A percentile compares a stretch with the other conserved stretches of the same genome.
These are phyloP conservation scores for Limonium bicolor DNA, from an alignment of 148 eudicot genomes.

Conservation along the genomic window DNA sequence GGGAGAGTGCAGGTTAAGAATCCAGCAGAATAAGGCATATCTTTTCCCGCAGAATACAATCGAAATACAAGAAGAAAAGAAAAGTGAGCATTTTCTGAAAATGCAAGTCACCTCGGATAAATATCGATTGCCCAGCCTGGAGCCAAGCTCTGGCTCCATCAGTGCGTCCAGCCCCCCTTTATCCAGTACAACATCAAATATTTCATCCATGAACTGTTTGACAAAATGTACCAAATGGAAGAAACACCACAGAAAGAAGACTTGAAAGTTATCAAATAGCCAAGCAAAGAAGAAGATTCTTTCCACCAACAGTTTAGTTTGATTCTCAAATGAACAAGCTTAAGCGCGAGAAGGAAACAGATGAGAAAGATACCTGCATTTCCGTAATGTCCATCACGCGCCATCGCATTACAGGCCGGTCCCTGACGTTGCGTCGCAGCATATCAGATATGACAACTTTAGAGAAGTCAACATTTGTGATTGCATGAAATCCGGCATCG, in stretches of 20 bases:
- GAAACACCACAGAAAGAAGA: no score
- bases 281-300: background rate
- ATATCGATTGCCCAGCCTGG: slow-evolving; percentile 62
- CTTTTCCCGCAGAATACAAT: background rate
- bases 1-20: slow-evolving; percentile 6
- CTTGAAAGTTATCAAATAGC: slow-evolving; percentile 6
- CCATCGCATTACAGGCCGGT: slow-evolving; percentile 77
- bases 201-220: slow-evolving; percentile 60
- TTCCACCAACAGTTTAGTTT: background rate
- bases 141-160: slow-evolving; percentile 89
- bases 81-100: slow-evolving; percentile 5
- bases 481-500: slow-evolving; percentile 52
- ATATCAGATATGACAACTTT: slow-evolving; percentile 82
- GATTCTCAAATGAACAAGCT: background rate
- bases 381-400: slow-evolving; percentile 93
- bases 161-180: slow-evolving; percentile 96
- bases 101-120: slow-evolving; percentile 63
- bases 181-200: slow-evolving; percentile 63
- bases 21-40: slow-evolving; percentile 2
- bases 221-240: no score
- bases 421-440: slow-evolving; percentile 70
- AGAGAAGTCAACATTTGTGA: slow-evolving; percentile 86
- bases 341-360: background rate
- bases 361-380: slow-evolving; percentile 44
- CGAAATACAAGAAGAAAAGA: slow-evolving; percentile 11